A percentile compares a stretch with the other conserved stretches of the same genome.
phyloP scores from a whole-genome alignment of 768 basidiomycete species.

The Thelephora aurantiotincta region DNA sequence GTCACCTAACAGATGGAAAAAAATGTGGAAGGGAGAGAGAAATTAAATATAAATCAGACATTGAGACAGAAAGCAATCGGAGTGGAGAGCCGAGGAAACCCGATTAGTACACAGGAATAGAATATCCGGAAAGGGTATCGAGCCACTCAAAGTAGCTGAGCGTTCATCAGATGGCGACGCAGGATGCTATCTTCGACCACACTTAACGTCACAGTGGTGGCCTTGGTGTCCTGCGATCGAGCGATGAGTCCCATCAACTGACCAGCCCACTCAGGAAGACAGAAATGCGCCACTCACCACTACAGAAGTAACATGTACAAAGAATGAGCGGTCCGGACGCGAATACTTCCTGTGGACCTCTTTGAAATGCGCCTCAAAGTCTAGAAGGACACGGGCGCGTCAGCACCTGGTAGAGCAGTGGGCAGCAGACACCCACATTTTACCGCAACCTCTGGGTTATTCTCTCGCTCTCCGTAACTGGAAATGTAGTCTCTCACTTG shows the following conservation, averaged over 20 bases:
- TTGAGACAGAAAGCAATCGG: too few relatives aligned
- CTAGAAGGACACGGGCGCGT: slow-evolving; percentile 20
- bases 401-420: slow-evolving; percentile 5
- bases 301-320: slow-evolving; percentile 63
- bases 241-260: slow-evolving; percentile 7
- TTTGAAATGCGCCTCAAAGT: slow-evolving; percentile 71
- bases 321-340: slow-evolving; percentile 51
- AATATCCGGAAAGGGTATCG: too few relatives aligned
- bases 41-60: too few relatives aligned
- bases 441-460: slow-evolving; percentile 54
- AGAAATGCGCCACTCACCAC: slow-evolving; percentile 34
- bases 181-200: slow-evolving; percentile 68
- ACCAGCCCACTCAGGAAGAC: background rate
- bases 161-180: slow-evolving; percentile 52
- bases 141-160: slow-evolving; percentile 41
- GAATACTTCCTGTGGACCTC: slow-evolving; percentile 54
- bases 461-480: slow-evolving; percentile 60
- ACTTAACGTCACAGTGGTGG: slow-evolving; percentile 57
- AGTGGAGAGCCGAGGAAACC: too few relatives aligned
- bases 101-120: too few relatives aligned
- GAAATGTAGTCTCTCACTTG: slow-evolving; percentile 55
- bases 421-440: slow-evolving; percentile 35
- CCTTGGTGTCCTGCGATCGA: slow-evolving; percentile 46
- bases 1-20: too few relatives aligned
- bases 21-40: too few relatives aligned